These are phyloP conservation scores for Pyrenula aspistea DNA, from an alignment of 495 filamentous ascomycete species.

Conservation along the genomic window DNA sequence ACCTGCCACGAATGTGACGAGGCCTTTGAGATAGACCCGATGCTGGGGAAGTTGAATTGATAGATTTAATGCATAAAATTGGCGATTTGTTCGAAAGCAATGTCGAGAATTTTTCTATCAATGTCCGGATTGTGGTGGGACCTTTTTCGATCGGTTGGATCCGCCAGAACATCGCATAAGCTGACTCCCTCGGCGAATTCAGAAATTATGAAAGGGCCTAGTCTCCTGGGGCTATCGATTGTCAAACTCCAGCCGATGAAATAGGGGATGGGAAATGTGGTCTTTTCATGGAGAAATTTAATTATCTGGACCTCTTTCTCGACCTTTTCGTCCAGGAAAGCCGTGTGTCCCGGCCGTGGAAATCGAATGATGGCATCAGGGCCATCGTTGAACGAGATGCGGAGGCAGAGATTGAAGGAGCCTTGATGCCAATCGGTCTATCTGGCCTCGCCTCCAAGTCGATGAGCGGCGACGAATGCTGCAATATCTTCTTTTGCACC, in stretches of 20 bases:
- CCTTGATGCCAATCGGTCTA: conserved; percentile 18
- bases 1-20: conserved; percentile 17
- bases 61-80: conserved; percentile 25
- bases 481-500: neutral
- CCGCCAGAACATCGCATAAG: conserved; percentile 16
- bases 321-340: conserved; percentile 24
- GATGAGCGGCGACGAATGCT: conserved; percentile 16
- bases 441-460: conserved; percentile 14
- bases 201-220: conserved; percentile 31
- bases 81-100: conserved; percentile 23
- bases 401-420: conserved; percentile 22
- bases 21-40: conserved; percentile 24
- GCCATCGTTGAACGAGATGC: conserved; percentile 19
- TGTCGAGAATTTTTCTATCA: conserved; percentile 16
- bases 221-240: conserved; percentile 20
- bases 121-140: conserved; percentile 22
- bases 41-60: conserved; percentile 20
- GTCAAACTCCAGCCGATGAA: conserved; percentile 21
- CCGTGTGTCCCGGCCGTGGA: conserved; percentile 18
- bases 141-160: conserved; percentile 18
- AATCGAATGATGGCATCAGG: conserved; percentile 22
- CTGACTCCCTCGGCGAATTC: conserved; percentile 23
- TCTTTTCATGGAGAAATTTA: conserved; percentile 22
- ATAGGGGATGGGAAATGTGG: conserved; percentile 24
- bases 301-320: conserved; percentile 24